Base-by-base conservation (phyloP, 495 filamentous ascomycete species). In the Lasiosphaeria ovina region DNA sequence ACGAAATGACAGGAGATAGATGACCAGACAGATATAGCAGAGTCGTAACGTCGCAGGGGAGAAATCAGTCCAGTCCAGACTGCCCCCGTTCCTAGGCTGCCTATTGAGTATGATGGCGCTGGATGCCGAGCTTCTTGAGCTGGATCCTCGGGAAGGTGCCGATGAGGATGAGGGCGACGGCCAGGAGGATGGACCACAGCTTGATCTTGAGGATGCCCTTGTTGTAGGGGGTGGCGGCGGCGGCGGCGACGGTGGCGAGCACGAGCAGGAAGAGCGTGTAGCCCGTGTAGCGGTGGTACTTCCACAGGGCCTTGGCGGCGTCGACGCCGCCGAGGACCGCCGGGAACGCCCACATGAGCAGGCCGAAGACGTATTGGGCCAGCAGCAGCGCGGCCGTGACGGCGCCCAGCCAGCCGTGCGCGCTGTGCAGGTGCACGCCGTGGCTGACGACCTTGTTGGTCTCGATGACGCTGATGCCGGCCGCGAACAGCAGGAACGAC, bases 251-350 rank as follows among this genome's bases (percentile, higher is more conserved):
- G 10, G 92, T 93, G 35, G 82, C 85, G 65, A 94, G 75, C 65
- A 89, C 81, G 70, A 93, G 58, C 53, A 85, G 59, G 51, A 96
- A 68, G 61, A 92, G 73, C 40, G 84, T 63, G 73, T 98, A 98
- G 16, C 93, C 93, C n/a, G 76, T 78, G 58, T 79, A 74, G 12
- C 93, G 85, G 72, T 97, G 93, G 66, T 92, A 97, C 70, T 96
- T 96, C 77, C 92, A 98, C 36, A 94, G 62, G 40, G 74, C 77
- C 79, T 92, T 95, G 35, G 91, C 93, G 1, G 84, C 88, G 32
- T 89, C 86, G 57, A 86, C 86, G 61, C 90, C 85, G 17, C 93
- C 93, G 60, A 91, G 90, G 0, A 96, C 57, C 0, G 62, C 59
- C 0, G 92, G 92, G 4, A 83, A 65, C 56, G 83, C 91, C 76